phyloP scores from a whole-genome alignment of 148 eudicot genomes.

The Chenopodium album region DNA sequence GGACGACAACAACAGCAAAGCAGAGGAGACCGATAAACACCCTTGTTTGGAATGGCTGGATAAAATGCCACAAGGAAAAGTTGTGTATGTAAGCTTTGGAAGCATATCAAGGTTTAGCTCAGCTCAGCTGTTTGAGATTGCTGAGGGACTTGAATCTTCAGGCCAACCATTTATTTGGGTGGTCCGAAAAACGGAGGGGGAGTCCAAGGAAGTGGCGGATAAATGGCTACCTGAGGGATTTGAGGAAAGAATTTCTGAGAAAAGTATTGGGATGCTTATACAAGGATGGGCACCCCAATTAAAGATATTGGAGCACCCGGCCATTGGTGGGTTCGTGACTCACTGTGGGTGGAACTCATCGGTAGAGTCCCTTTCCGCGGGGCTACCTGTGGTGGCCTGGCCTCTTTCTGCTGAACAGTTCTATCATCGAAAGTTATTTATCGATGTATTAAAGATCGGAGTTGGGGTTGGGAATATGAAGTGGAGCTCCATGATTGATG shows the following conservation, averaged over 20 bases:
- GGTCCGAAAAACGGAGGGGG: not conserved
- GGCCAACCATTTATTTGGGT: slow-evolving; percentile 8
- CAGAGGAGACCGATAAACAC: not conserved
- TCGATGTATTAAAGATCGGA: slow-evolving; percentile 17
- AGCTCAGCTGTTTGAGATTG: slow-evolving; percentile 22
- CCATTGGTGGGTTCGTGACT: slow-evolving; percentile 7
- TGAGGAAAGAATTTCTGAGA: slow-evolving; percentile 3
- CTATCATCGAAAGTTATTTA: slow-evolving; percentile 7
- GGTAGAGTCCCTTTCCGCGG: not conserved
- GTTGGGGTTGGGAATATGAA: slow-evolving; percentile 21
- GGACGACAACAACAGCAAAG: not conserved
- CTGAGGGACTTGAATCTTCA: slow-evolving; percentile 7
- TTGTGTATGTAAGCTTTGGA: slow-evolving; percentile 19
- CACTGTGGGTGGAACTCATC: slow-evolving; percentile 31
- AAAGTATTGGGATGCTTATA: slow-evolving; percentile 6
- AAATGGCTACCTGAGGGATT: slow-evolving; percentile 25
- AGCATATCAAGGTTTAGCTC: slow-evolving; percentile 3
- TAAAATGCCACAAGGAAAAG: not conserved
- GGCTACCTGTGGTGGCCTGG: slow-evolving; percentile 20
- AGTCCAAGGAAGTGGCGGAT: not conserved
- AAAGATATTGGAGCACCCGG: slow-evolving; percentile 9
- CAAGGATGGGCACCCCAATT: slow-evolving; percentile 22
- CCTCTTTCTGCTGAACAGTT: slow-evolving; percentile 23
- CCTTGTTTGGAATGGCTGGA: slow-evolving; percentile 21
- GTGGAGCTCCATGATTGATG: not conserved